phyloP scores from a whole-genome alignment of 179 eudicot species.

The Patellifolia procumbens region DNA sequence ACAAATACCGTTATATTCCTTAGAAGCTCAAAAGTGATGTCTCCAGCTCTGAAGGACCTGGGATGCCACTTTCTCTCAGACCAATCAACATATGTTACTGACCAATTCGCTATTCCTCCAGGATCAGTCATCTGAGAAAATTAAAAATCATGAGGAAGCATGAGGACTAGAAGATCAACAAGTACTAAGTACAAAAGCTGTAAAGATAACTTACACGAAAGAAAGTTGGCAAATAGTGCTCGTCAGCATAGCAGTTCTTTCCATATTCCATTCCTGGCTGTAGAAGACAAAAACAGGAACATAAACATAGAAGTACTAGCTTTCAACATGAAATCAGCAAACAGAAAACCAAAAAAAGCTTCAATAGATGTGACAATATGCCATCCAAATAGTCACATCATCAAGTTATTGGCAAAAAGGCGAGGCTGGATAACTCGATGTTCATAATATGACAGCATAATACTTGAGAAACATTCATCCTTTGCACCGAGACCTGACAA shows the following conservation, averaged over 20 bases:
- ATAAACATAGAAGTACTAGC: slow-evolving; percentile 24
- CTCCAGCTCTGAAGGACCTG: slow-evolving; percentile 64
- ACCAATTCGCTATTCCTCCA: slow-evolving; percentile 86
- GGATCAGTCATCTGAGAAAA: slow-evolving; percentile 87
- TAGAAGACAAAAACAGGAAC: slow-evolving; percentile 31
- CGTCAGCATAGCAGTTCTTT: slow-evolving; percentile 94
- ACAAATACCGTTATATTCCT: slow-evolving; percentile 74
- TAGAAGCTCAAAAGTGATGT: slow-evolving; percentile 63
- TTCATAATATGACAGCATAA: not conserved
- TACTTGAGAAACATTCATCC: not conserved
- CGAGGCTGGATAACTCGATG: too few species aligned
- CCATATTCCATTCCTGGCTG: slow-evolving; percentile 97
- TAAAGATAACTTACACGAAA: slow-evolving; percentile 57
- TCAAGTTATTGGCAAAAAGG: not conserved
- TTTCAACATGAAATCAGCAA: not conserved
- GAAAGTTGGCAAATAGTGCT: slow-evolving; percentile 93
- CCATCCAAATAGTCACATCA: not conserved
- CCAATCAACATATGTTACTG: slow-evolving; percentile 97
- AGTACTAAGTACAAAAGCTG: not conserved
- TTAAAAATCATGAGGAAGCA: not conserved
- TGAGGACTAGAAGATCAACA: not conserved
- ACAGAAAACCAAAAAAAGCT: not conserved
- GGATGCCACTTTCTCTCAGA: slow-evolving; percentile 99
- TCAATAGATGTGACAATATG: not conserved
- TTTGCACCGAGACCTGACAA: not conserved